Evolutionary conservation across 495 filamentous ascomycete species (phyloP), one percentile per base, ranked within the genome.

Genomic region (Daldinia grandis): DNA sequence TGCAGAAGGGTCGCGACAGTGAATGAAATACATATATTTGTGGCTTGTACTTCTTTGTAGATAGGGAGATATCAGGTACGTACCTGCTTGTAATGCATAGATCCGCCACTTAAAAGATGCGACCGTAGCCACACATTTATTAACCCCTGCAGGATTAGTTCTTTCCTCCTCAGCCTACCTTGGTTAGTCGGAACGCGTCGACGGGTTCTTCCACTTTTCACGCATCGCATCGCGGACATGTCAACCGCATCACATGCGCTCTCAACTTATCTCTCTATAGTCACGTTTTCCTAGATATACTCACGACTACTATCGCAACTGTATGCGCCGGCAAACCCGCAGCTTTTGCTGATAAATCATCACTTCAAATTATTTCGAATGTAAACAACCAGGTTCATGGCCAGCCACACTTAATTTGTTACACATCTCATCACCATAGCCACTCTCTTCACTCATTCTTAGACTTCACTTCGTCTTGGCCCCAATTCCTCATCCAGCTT

Each of bases 181-280:
- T 68, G 64, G 69, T 72, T 67, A 72, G 69, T 68, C 58, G 38
- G 65, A 68, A 73, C 70, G 70, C 70, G 70, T 73, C 70, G 38
- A 73, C 70, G 70, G 70, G 47, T 68, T 72, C 70, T 73, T 73
- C 70, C 65, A 73, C 64, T 73, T 68, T 73, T 73, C 70, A 73
- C 64, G 64, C 70, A 57, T 72, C 67, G 56, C 61, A 70, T 70
- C 70, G 70, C 70, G 61, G 70, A 31, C 49, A 68, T 68, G 35
- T 68, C 40, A 58, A 62, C 56, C 56, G 57, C 64, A 73, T 64
- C 70, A 73, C 65, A 68, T 68, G 64, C 42, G 61, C 60, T 62
- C 27, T 31, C 64, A 62, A 58, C 65, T 58, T 33, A 49, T 53
- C 59, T 33, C 35, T 64, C 37, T 72, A 61, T 68, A 64, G 38